Base-by-base conservation (phyloP, 2,329 filamentous ascomycete genomes). In the Fusarium dlaminii region DNA sequence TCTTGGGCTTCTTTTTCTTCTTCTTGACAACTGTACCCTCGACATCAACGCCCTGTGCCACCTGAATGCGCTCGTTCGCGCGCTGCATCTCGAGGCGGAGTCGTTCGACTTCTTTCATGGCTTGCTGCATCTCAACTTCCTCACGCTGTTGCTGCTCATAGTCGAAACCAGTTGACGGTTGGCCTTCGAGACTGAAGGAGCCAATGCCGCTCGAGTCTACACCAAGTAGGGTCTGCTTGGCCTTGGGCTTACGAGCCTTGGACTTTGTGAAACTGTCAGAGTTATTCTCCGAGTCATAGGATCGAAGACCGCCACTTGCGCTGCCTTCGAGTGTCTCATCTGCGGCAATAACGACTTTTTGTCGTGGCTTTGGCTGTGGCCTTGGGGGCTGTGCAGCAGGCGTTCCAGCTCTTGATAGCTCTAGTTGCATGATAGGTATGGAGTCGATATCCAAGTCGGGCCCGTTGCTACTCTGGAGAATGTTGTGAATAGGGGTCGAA, bases 401-500 rank as follows among this genome's bases (percentile, higher is more conserved):
- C 57, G 80, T 76, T 14, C 74, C 75, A 14, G 87, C 81, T 68
- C 88, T 88, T 37, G 92, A 91, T 13, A 98, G 88, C 70, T 97
- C 92, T 52, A 99, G 87, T 80, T 97, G 91, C 91, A 99, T 96
- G 78, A 99, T 96, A 5, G 96, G 96, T 77, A 99, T 99, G 5
- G 94, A 90, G 82, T 99, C 96, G 48, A 99, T 92, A 80, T 99
- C 96, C 14, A 98, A 85, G 49, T 93, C 92, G 6, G 92, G 91
- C 5, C 91, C 92, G 79, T 96, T 95, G 65, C 90, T 90, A 66
- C 87, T 90, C 66, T 90, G 88, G 7, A 93, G 85, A 65, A 96
- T 94, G 73, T 90, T 93, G 78, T 96, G 93, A 56, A 96, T 91
- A 1, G 94, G 94, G 2, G 93, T 96, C 1, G 92, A 92, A 11